These are phyloP conservation scores for Colletotrichum sp. DNA, from an alignment of 2,329 filamentous ascomycete genomes.

Conservation along the genomic window DNA sequence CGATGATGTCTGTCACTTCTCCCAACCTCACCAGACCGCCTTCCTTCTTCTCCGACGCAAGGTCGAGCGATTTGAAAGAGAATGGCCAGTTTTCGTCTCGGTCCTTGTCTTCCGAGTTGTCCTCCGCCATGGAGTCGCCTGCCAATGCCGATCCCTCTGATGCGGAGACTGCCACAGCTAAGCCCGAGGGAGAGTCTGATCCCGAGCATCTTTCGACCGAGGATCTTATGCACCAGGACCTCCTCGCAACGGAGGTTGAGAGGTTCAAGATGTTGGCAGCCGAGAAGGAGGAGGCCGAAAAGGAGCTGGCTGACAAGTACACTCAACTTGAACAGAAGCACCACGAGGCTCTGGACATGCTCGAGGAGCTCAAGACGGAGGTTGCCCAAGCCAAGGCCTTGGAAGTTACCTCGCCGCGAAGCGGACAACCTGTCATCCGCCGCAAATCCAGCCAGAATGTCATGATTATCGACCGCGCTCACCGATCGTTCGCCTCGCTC, in stretches of 20 bases:
- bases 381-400: slow-evolving; percentile 75
- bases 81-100: slow-evolving; percentile 75
- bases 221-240: slow-evolving; percentile 41
- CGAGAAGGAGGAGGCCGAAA: slow-evolving; percentile 79
- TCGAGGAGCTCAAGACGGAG: slow-evolving; percentile 90
- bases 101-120: slow-evolving; percentile 93
- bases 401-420: slow-evolving; percentile 63
- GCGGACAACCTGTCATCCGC: slow-evolving; percentile 79
- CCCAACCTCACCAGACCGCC: slow-evolving; percentile 63
- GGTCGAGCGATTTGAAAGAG: slow-evolving; percentile 74
- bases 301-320: slow-evolving; percentile 77
- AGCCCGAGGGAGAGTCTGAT: slow-evolving; percentile 30
- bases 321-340: slow-evolving; percentile 84
- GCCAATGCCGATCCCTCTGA: slow-evolving; percentile 68
- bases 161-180: slow-evolving; percentile 56
- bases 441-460: slow-evolving; percentile 92
- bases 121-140: slow-evolving; percentile 81
- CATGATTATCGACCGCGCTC: slow-evolving; percentile 86
- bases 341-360: slow-evolving; percentile 79
- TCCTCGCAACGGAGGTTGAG: slow-evolving; percentile 69
- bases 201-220: slow-evolving; percentile 34
- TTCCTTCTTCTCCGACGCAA: slow-evolving; percentile 84
- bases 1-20: slow-evolving; percentile 58
- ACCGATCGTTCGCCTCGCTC: slow-evolving; percentile 87
- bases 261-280: slow-evolving; percentile 71